Evolutionary conservation across 768 basidiomycete species (phyloP), one percentile per base, ranked within the genome.

Genomic region (Suillus hirtellus): DNA sequence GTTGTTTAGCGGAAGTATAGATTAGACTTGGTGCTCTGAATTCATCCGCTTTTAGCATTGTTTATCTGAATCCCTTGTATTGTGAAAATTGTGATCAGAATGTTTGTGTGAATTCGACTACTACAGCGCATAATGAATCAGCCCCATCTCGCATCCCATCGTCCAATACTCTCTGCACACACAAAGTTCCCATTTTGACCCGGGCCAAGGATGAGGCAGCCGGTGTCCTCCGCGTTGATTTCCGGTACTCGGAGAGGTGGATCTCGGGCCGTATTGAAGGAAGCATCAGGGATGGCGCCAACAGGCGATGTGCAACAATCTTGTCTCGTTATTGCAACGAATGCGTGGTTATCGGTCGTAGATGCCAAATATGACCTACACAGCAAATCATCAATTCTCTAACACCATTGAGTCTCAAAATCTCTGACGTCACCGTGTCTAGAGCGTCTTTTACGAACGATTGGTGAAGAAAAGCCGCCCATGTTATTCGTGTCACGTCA

Each of bases 391-490:
- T 37, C 64, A 61, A 43, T 54, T 21, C 66, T 65, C 66, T 64
- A 42, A 49, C 24, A 38, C 19, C 42, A 66, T 37, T 67, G 67
- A 27, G 34, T 3, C 12, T 44, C 17, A 14, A 61, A 49, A 21
- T 55, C 19, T 50, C 59, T 24, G 60, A 74, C 86, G 74, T 61
- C 7, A 80, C 75, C 0, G 74, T 70, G 43, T 86, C 79, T 31
- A 90, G 69, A 40, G 89, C 70, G 0, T 75, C 72, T 66, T 83
- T 83, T 8, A 89, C 78, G 66, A 91, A 89, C 1, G 46, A 61
- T 0, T 81, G 78, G 15, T 78, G 68, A 34, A 92, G 71, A 38
- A 90, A 73, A 1, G 90, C 90, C 27, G 68, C 72, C 89, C 89
- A 92, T 44, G 80, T 77, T 3, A 91, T 64, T 63, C 84, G 85